Percentiles rank a stretch among this genome's conserved stretches.
These are phyloP conservation scores for Geosmithia flava DNA, from an alignment of 2,329 filamentous ascomycete species.

Conservation along the genomic window DNA sequence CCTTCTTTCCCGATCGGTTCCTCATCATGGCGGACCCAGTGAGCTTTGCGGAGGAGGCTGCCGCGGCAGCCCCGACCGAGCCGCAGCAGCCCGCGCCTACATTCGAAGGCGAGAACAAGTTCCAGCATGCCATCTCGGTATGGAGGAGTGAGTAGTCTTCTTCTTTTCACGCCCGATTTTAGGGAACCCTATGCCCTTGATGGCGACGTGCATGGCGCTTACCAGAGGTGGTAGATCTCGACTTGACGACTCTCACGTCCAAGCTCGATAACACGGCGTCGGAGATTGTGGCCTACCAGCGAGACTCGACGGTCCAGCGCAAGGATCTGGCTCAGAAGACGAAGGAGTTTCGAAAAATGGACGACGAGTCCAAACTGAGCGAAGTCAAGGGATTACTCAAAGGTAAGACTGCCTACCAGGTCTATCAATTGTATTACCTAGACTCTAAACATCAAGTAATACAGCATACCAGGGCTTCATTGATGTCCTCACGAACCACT, in stretches of 20 bases:
- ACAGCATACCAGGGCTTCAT: conserved; percentile 94
- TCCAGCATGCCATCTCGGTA: conserved; percentile 88
- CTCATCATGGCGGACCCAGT: conserved; percentile 3
- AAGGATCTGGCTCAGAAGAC: conserved; percentile 99
- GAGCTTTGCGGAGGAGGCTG: conserved; percentile 2
- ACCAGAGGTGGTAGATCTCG: conserved; percentile 50
- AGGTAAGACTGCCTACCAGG: conserved; percentile 31
- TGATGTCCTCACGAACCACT: conserved; percentile 89
- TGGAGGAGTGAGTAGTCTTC: conserved; percentile 64
- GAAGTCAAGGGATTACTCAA: conserved; percentile 88
- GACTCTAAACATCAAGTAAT: not conserved
- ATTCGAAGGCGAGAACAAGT: conserved; percentile 68
- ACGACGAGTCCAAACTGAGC: conserved; percentile 72
- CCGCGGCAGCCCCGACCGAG: not conserved
- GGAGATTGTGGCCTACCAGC: conserved; percentile 84
- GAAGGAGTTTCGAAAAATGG: conserved; percentile 91
- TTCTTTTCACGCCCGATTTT: not conserved
- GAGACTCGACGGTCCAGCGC: conserved; percentile 88
- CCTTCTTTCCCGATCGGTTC: not conserved
- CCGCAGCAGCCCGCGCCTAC: conserved; percentile 11
- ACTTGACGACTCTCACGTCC: conserved; percentile 71
- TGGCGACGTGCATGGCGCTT: not conserved
- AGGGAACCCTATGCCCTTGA: not conserved
- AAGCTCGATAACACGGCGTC: conserved; percentile 88
- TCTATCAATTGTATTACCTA: not conserved